Conservation (phyloP, 1,284 basidiomycete genomes). For the Meira miltonrushii region DNA sequence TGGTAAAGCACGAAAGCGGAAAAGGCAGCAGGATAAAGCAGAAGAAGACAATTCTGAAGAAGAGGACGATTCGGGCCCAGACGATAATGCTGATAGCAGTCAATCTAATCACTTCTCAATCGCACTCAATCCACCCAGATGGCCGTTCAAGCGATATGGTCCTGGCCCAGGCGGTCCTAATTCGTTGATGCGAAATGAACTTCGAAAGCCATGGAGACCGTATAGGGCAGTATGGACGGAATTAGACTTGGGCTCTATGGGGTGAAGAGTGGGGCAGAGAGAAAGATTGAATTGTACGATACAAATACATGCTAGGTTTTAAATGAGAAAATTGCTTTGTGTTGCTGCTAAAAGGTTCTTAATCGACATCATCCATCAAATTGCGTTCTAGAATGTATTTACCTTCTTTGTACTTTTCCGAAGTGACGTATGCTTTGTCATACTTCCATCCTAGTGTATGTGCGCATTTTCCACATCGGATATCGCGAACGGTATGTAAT, state of each 20-base stretch:
- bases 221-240: constrained; percentile 10
- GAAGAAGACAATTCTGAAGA: no score
- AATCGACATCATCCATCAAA: no score
- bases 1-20: background rate
- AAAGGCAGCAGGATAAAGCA: background rate
- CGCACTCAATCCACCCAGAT: background rate
- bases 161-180: constrained; percentile 4
- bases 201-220: background rate
- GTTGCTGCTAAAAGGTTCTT: no score
- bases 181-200: background rate
- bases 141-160: constrained; percentile 6
- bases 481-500: constrained; percentile 89
- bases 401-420: constrained; percentile 97
- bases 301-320: no score
- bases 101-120: background rate
- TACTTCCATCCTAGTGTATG: constrained; percentile 94
- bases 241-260: background rate
- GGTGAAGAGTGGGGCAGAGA: no score
- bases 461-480: constrained; percentile 83
- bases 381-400: constrained; percentile 82
- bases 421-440: constrained; percentile 78
- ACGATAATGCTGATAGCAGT: background rate
- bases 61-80: background rate
- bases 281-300: no score
- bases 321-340: no score